Percentiles rank a stretch among this genome's conserved stretches.
These are phyloP conservation scores for Samsoniella hepiali DNA, from an alignment of 2,329 filamentous ascomycete species.

Conservation along the genomic window DNA sequence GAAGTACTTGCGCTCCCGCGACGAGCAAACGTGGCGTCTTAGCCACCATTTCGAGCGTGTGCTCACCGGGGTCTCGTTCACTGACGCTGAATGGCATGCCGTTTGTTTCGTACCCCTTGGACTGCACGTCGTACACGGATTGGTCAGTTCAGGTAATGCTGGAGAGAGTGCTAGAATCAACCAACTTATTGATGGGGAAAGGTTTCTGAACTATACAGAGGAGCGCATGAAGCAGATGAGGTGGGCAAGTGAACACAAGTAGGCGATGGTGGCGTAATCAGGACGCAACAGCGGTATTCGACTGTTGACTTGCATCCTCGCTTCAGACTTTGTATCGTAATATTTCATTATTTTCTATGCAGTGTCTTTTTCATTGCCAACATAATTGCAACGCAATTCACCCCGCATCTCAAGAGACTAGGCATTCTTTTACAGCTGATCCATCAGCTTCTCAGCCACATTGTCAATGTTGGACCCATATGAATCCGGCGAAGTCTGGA, in stretches of 20 bases:
- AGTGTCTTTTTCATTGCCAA: too few species aligned
- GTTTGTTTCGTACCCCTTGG: background rate
- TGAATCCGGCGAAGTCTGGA: slow-evolving; percentile 32
- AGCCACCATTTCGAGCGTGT: background rate
- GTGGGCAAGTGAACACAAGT: background rate
- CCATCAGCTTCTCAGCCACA: slow-evolving; percentile 34
- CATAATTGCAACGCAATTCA: background rate
- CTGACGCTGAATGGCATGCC: background rate
- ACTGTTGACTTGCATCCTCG: background rate
- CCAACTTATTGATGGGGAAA: slow-evolving; percentile 3
- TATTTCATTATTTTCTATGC: background rate
- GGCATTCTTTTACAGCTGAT: slow-evolving; percentile 29
- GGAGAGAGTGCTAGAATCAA: slow-evolving; percentile 4
- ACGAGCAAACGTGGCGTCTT: background rate
- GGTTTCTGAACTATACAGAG: slow-evolving; percentile 8
- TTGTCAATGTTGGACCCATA: slow-evolving; percentile 39
- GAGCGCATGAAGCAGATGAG: slow-evolving; percentile 8
- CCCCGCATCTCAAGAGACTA: background rate
- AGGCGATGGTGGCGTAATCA: too few species aligned
- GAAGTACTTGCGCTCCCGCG: too few species aligned
- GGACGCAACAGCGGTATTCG: background rate
- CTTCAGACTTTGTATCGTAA: background rate
- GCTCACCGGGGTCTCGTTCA: background rate
- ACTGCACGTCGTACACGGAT: background rate
- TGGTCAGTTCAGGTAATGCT: slow-evolving; percentile 12